Evolutionary conservation across 768 basidiomycete species (phyloP).

Genomic region (Suillus subluteus): DNA sequence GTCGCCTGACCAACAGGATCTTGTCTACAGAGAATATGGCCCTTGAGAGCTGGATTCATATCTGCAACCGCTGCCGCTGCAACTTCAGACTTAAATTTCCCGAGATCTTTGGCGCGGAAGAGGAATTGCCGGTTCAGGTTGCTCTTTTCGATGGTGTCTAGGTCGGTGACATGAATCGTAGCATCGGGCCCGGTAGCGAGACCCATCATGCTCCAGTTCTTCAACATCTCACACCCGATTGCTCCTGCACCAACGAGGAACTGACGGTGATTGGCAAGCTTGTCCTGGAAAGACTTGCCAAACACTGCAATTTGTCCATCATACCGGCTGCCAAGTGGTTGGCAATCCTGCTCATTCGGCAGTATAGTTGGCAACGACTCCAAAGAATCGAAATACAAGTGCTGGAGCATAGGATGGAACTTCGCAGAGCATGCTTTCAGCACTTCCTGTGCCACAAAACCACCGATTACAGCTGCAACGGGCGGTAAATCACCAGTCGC

Average conservation of each 20-base stretch:
- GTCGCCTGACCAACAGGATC: slow-evolving; percentile 92
- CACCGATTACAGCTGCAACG: slow-evolving; percentile 91
- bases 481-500: slow-evolving; percentile 90
- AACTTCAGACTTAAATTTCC: slow-evolving; percentile 96
- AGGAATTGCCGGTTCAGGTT: slow-evolving; percentile 98
- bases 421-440: slow-evolving; percentile 97
- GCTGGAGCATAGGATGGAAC: slow-evolving; percentile 95
- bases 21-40: slow-evolving; percentile 87
- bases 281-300: slow-evolving; percentile 89
- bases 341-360: slow-evolving; percentile 83
- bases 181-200: slow-evolving; percentile 80
- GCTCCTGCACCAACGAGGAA: slow-evolving; percentile 99
- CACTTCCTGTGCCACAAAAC: slow-evolving; percentile 97
- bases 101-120: slow-evolving; percentile 94
- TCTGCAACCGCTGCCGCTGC: slow-evolving; percentile 89
- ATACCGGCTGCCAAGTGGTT: slow-evolving; percentile 82
- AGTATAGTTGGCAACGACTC: slow-evolving; percentile 83
- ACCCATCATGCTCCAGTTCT: slow-evolving; percentile 99
- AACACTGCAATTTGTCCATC: slow-evolving; percentile 97
- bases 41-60: slow-evolving; percentile 92
- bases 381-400: slow-evolving; percentile 96
- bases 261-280: slow-evolving; percentile 86
- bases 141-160: slow-evolving; percentile 99
- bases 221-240: slow-evolving; percentile 99
- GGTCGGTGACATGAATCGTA: slow-evolving; percentile 89